Percentiles rank a stretch among this genome's conserved stretches.
These are phyloP conservation scores for Hordeum vulgare DNA, from an alignment of 176 grass and related monocot genomes.

Conservation along the genomic window DNA sequence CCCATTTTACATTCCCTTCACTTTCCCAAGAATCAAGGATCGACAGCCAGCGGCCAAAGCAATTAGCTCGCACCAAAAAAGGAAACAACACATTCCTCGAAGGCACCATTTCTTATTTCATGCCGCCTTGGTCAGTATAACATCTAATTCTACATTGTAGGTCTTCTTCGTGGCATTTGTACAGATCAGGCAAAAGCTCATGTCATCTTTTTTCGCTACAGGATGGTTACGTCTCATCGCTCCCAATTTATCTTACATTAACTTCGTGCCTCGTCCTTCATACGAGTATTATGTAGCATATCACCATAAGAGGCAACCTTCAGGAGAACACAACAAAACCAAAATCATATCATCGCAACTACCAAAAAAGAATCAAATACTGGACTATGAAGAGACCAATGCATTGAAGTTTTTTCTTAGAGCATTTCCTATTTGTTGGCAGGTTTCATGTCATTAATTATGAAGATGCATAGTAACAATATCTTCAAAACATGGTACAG, in stretches of 20 bases:
- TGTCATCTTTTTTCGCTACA: conserved; percentile 5
- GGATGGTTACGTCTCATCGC: background rate
- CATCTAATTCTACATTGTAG: conserved; percentile 16
- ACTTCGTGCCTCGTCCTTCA: conserved; percentile 37
- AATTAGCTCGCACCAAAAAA: background rate
- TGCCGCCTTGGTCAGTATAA: conserved; percentile 24
- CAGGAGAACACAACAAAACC: background rate
- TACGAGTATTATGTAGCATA: conserved; percentile 5
- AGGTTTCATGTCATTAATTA: background rate
- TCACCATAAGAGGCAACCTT: conserved; percentile 34
- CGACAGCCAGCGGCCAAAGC: background rate
- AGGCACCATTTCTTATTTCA: background rate
- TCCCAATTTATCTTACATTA: conserved; percentile 16
- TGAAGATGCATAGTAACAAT: background rate
- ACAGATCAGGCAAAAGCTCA: conserved; percentile 22
- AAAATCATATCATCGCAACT: background rate
- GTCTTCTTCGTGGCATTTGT: conserved; percentile 24
- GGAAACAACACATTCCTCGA: background rate
- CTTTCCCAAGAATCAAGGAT: background rate
- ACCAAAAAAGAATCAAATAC: background rate
- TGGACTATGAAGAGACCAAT: background rate
- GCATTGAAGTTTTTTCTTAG: background rate
- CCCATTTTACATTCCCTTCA: background rate
- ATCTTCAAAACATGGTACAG: background rate
- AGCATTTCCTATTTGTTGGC: background rate